These are phyloP conservation scores for Grammothele lineata DNA, from an alignment of 768 basidiomycete genomes.

Conservation along the genomic window DNA sequence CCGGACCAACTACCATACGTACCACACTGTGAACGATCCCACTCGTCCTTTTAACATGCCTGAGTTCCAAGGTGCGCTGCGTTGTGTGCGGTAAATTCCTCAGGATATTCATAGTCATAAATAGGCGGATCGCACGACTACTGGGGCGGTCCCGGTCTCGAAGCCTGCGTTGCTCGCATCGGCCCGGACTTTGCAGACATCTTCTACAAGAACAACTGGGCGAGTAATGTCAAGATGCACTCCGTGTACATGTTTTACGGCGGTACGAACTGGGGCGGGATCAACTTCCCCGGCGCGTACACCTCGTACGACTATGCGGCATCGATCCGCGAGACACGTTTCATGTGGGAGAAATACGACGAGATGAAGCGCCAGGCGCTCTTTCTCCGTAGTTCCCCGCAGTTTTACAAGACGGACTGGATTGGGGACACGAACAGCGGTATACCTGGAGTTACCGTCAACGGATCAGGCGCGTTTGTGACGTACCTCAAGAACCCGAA, in stretches of 20 bases:
- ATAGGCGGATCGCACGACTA: constrained; percentile 75
- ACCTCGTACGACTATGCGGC: constrained; percentile 81
- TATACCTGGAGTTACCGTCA: constrained; percentile 30
- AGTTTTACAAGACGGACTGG: constrained; percentile 78
- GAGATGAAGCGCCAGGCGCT: constrained; percentile 77
- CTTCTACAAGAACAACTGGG: constrained; percentile 76
- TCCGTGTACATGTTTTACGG: constrained; percentile 87
- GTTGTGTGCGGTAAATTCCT: too few species aligned
- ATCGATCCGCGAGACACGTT: constrained; percentile 64
- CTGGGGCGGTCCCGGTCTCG: constrained; percentile 78
- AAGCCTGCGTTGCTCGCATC: constrained; percentile 58
- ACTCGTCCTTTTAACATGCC: constrained; percentile 69
- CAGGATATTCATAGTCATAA: too few species aligned
- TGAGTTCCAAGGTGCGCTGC: constrained; percentile 48
- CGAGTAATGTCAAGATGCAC: constrained; percentile 75
- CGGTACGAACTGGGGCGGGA: constrained; percentile 81
- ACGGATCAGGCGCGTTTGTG: constrained; percentile 49
- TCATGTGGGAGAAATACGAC: constrained; percentile 61
- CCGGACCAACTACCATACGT: constrained; percentile 57
- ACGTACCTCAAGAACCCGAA: constrained; percentile 69
- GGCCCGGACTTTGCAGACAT: constrained; percentile 74
- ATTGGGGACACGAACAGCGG: constrained; percentile 58
- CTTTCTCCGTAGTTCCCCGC: constrained; percentile 74
- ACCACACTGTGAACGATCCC: constrained; percentile 48
- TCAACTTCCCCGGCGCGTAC: constrained; percentile 75